Conservation (phyloP, 306 rosid species). For the Castanospermum australe region DNA sequence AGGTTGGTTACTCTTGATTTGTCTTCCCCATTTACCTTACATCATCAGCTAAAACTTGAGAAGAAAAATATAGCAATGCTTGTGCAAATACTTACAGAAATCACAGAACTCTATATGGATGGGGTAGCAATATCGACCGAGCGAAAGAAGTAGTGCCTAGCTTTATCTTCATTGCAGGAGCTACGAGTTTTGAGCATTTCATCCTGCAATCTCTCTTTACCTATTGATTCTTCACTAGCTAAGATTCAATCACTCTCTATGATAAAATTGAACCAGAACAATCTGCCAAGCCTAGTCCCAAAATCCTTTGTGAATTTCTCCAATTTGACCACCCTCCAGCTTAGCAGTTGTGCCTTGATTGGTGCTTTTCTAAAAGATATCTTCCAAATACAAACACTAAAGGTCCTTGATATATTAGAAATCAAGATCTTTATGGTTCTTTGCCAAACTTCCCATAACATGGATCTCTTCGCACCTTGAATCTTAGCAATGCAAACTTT, state of each 20-base stretch:
- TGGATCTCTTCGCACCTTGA: not conserved
- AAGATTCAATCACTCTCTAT: not conserved
- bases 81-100: constrained; percentile 7
- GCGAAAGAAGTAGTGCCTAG: constrained; percentile 35
- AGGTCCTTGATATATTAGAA: constrained; percentile 11
- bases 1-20: constrained; percentile 16
- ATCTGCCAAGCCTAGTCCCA: constrained; percentile 14
- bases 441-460: constrained; percentile 24
- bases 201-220: constrained; percentile 7
- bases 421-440: not conserved
- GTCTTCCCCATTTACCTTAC: not conserved
- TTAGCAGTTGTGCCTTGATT: not conserved
- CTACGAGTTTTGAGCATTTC: constrained; percentile 25
- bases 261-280: not conserved
- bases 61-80: not conserved
- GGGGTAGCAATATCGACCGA: constrained; percentile 15
- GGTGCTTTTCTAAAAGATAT: constrained; percentile 19
- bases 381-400: not conserved
- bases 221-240: constrained; percentile 1
- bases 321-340: constrained; percentile 8
- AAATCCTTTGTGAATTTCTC: not conserved
- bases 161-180: not conserved
- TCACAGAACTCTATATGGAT: constrained; percentile 36
- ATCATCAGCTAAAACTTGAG: not conserved
- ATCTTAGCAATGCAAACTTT: not conserved